Evolutionary conservation across 78 protist genomes (phyloP).

Genomic region (Thecamonas trahens): DNA sequence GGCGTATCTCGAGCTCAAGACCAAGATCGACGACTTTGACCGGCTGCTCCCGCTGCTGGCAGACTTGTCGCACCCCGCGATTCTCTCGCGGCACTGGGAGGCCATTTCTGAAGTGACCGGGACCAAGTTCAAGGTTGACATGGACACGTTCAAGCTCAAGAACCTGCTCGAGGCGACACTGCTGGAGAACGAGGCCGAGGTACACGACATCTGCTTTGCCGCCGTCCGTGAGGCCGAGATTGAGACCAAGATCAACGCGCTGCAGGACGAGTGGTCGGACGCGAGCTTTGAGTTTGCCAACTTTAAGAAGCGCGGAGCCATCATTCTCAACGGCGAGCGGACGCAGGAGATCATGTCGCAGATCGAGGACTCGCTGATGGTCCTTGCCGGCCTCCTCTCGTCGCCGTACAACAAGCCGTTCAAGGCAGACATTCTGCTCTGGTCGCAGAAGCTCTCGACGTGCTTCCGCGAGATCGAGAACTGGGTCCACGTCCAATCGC

Average conservation of each 20-base stretch:
- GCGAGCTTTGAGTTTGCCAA: slow-evolving; percentile 26
- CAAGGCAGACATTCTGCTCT: slow-evolving; percentile 25
- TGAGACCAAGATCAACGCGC: slow-evolving; percentile 32
- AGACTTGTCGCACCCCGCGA: slow-evolving; percentile 24
- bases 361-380: slow-evolving; percentile 70
- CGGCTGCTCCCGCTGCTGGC: slow-evolving; percentile 57
- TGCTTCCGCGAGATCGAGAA: slow-evolving; percentile 55
- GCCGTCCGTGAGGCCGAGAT: slow-evolving; percentile 67
- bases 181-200: slow-evolving; percentile 39
- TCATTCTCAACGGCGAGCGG: slow-evolving; percentile 44
- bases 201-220: slow-evolving; percentile 61
- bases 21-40: slow-evolving; percentile 57
- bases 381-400: slow-evolving; percentile 46
- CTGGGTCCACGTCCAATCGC: slow-evolving; percentile 75
- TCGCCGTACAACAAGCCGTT: slow-evolving; percentile 62
- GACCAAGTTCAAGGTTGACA: slow-evolving; percentile 15
- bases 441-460: slow-evolving; percentile 29
- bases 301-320: slow-evolving; percentile 66
- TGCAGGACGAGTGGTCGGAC: slow-evolving; percentile 44
- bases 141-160: slow-evolving; percentile 39
- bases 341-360: slow-evolving; percentile 37
- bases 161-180: slow-evolving; percentile 42
- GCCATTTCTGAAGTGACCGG: slow-evolving; percentile 20
- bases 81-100: slow-evolving; percentile 73
- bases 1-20: slow-evolving; percentile 64